Percentiles rank a stretch among this genome's conserved stretches.
Evolutionary conservation across 1,284 basidiomycete species (phyloP).

Genomic region (Neotropicomus parvogracilis): DNA sequence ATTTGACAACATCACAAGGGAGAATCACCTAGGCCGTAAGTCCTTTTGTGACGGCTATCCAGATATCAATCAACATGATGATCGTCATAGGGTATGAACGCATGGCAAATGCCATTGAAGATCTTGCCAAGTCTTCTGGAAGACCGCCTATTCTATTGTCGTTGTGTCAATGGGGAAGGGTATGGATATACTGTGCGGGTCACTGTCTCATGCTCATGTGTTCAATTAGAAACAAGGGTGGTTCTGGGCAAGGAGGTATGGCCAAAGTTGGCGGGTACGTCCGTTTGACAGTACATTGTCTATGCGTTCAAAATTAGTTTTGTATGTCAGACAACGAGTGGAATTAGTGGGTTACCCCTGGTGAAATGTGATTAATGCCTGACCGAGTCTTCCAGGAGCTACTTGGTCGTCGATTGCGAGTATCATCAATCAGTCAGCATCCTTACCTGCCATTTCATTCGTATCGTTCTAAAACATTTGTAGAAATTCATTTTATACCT

Average conservation of each 20-base stretch:
- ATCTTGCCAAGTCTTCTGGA: conserved; percentile 40
- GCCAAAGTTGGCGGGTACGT: conserved; percentile 58
- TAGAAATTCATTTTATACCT: conserved; percentile 44
- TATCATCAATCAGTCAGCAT: conserved; percentile 38
- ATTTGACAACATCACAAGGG: conserved; percentile 47
- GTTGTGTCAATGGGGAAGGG: conserved; percentile 57
- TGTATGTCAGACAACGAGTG: conserved; percentile 45
- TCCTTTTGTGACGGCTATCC: conserved; percentile 5
- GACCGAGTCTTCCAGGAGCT: conserved; percentile 23
- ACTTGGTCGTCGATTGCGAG: conserved; percentile 35
- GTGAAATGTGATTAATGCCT: not conserved
- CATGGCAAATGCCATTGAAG: conserved; percentile 52
- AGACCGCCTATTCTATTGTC: conserved; percentile 48
- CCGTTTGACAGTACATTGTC: not conserved
- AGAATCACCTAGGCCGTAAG: conserved; percentile 57
- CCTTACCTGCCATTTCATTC: not conserved
- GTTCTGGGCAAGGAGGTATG: conserved; percentile 50
- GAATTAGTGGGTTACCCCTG: conserved; percentile 39
- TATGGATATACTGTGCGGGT: conserved; percentile 26
- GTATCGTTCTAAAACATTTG: conserved; percentile 6
- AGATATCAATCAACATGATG: not conserved
- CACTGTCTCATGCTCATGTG: not conserved
- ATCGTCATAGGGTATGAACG: conserved; percentile 41
- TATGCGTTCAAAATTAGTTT: not conserved
- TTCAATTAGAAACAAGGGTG: conserved; percentile 50